Conservation (phyloP, 2,329 filamentous ascomycete species). For the Fusarium sterilihyphosum region DNA sequence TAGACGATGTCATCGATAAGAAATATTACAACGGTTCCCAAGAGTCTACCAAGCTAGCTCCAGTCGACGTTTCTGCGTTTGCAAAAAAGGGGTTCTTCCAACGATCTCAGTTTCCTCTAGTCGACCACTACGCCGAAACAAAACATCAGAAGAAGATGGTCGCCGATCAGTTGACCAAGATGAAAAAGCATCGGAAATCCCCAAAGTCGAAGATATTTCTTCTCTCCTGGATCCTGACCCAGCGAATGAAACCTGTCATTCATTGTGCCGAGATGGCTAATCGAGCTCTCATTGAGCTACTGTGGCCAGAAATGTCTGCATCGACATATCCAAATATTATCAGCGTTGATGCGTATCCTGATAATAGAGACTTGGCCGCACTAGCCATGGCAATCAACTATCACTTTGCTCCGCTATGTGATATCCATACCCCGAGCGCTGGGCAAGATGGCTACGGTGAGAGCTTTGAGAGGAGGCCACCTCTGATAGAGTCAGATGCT, state of each 20-base stretch:
- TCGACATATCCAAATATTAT: neutral
- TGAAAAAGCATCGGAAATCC: neutral
- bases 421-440: neutral
- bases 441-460: neutral
- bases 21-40: neutral
- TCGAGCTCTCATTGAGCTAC: neutral
- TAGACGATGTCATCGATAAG: neutral
- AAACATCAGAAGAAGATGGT: neutral
- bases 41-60: neutral
- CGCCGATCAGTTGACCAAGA: neutral
- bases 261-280: neutral
- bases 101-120: neutral
- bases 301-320: neutral
- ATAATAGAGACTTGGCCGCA: neutral
- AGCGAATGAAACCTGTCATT: neutral
- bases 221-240: neutral
- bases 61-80: neutral
- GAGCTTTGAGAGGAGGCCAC: too few species aligned
- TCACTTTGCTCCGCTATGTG: neutral
- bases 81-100: neutral
- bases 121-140: neutral
- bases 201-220: neutral
- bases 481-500: fast-evolving
- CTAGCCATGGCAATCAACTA: neutral
- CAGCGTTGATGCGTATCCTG: neutral